Conservation (phyloP, 2,329 filamentous ascomycete genomes). For the Ceratocystis alfenasii region DNA sequence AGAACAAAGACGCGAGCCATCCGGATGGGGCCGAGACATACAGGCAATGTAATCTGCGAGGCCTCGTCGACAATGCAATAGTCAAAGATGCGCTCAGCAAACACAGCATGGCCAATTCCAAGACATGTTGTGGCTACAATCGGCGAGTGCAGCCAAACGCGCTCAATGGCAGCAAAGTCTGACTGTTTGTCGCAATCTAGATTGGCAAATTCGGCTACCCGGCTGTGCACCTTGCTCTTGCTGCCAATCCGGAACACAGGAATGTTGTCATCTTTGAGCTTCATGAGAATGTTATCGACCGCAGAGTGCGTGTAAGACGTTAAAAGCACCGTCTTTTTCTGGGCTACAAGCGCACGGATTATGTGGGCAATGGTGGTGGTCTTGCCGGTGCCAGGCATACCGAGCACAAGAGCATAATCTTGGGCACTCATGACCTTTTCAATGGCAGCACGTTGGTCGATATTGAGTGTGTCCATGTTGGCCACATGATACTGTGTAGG, state of each 20-base stretch:
- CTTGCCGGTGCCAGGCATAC: conserved; percentile 97
- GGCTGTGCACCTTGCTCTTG: conserved; percentile 71
- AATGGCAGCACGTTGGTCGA: conserved; percentile 76
- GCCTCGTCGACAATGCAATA: conserved; percentile 98
- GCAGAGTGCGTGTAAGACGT: conserved; percentile 96
- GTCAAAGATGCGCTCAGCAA: conserved; percentile 81
- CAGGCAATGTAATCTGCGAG: conserved; percentile 90
- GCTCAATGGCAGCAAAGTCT: conserved; percentile 71
- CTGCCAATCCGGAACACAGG: conserved; percentile 77
- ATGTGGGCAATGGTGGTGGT: conserved; percentile 98
- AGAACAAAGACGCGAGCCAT: conserved; percentile 89
- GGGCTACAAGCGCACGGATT: conserved; percentile 74
- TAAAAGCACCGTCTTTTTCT: conserved; percentile 83
- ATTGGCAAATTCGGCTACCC: conserved; percentile 74
- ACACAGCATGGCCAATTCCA: conserved; percentile 78
- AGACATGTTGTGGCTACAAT: conserved; percentile 93
- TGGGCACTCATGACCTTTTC: conserved; percentile 90
- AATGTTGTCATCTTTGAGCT: conserved; percentile 68
- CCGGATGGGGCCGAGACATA: conserved; percentile 85
- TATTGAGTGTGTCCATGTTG: conserved; percentile 56
- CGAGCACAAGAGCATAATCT: conserved; percentile 92
- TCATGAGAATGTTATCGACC: conserved; percentile 94
- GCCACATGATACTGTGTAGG: conserved; percentile 53
- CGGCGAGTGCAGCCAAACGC: conserved; percentile 71
- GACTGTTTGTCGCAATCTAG: conserved; percentile 62